phyloP scores from a whole-genome alignment of 768 basidiomycete genomes.

The Suillus ampliporus region DNA sequence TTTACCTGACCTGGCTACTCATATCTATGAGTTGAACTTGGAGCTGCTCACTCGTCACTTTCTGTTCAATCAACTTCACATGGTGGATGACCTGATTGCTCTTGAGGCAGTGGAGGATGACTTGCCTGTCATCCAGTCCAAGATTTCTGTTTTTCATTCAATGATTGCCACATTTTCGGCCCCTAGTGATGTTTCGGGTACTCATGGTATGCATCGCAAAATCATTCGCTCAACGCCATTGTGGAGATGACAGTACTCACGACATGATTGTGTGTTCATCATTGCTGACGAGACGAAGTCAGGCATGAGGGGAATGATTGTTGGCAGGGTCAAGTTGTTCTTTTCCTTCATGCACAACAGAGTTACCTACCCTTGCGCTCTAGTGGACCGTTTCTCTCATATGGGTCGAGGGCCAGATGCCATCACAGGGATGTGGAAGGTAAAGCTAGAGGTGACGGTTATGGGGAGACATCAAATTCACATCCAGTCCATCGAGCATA shows the following conservation, averaged over 20 bases:
- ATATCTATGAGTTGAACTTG: conserved; percentile 10
- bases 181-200: conserved; percentile 28
- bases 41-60: conserved; percentile 14
- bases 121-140: neutral
- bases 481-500: conserved; percentile 29
- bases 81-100: neutral
- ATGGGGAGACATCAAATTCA: neutral
- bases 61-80: conserved; percentile 10
- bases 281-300: too few relatives aligned
- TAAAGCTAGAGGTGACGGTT: conserved; percentile 7
- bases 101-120: conserved; percentile 13
- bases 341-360: conserved; percentile 30
- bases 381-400: conserved; percentile 36
- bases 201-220: conserved; percentile 14
- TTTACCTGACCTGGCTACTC: conserved; percentile 13
- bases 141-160: conserved; percentile 33
- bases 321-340: conserved; percentile 31
- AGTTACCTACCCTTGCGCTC: conserved; percentile 30
- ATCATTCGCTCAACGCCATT: conserved; percentile 20
- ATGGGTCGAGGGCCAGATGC: conserved; percentile 27
- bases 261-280: conserved; percentile 28
- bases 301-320: conserved; percentile 27
- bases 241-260: conserved; percentile 15
- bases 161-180: conserved; percentile 32
- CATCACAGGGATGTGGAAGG: conserved; percentile 19